phyloP scores from a whole-genome alignment of 2,329 filamentous ascomycete genomes.

The Epichloe baconii region DNA sequence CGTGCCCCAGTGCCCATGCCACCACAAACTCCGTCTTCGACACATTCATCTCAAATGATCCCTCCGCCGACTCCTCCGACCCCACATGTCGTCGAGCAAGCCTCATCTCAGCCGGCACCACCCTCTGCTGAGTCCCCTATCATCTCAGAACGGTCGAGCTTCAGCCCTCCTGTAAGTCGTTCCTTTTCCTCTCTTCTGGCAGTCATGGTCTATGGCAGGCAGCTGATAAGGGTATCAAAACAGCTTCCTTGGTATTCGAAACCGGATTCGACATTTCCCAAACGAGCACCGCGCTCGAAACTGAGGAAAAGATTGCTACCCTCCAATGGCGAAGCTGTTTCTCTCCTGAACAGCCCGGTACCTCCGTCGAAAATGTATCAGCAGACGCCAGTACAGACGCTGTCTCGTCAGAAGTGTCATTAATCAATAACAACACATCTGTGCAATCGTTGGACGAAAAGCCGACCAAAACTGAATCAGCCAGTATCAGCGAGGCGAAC shows the following conservation, averaged over 20 bases:
- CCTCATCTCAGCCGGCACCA: slow-evolving; percentile 8
- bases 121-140: slow-evolving; percentile 2
- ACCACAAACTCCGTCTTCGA: slow-evolving; percentile 40
- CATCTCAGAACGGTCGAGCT: slow-evolving; percentile 18
- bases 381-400: not conserved
- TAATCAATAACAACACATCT: not conserved
- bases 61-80: slow-evolving; percentile 35
- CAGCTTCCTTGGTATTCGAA: slow-evolving; percentile 47
- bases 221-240: not conserved
- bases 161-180: slow-evolving; percentile 37
- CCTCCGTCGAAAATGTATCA: slow-evolving; percentile 11
- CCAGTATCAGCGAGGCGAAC: not conserved
- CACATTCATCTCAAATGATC: slow-evolving; percentile 30
- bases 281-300: slow-evolving; percentile 22
- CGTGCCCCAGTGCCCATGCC: slow-evolving; percentile 27
- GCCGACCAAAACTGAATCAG: not conserved
- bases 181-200: not conserved
- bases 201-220: not conserved
- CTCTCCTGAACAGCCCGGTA: slow-evolving; percentile 28
- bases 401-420: slow-evolving; percentile 1
- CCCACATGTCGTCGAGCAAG: slow-evolving; percentile 24
- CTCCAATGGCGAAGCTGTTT: slow-evolving; percentile 25
- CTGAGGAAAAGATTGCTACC: slow-evolving; percentile 29
- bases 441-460: not conserved
- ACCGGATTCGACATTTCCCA: slow-evolving; percentile 38